phyloP scores from a whole-genome alignment of 2,329 filamentous ascomycete species.

The Xylariaceae sp. region DNA sequence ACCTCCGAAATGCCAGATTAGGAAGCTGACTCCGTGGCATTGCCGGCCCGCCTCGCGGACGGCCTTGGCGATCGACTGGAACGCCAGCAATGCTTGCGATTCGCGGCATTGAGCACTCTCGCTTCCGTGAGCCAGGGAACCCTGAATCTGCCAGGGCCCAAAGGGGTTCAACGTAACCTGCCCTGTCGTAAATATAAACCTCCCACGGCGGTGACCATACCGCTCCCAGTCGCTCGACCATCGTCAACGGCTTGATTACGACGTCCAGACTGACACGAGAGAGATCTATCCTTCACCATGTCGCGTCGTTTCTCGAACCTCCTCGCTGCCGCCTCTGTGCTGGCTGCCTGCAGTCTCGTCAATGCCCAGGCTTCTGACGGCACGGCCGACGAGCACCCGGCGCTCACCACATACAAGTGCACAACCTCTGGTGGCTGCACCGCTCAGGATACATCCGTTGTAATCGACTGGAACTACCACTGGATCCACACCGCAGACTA shows the following conservation, averaged over 20 bases:
- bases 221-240: slow-evolving; percentile 2
- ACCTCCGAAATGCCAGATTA: slow-evolving; percentile 15
- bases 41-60: slow-evolving; percentile 9
- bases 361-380: slow-evolving; percentile 16
- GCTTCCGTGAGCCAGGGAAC: no score
- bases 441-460: slow-evolving; percentile 44
- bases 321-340: slow-evolving; percentile 5
- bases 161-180: no score
- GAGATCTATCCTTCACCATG: slow-evolving; percentile 8
- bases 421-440: slow-evolving; percentile 46
- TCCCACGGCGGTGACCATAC: neutral
- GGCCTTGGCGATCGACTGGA: no score
- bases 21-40: slow-evolving; percentile 8
- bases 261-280: neutral
- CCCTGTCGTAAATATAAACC: no score
- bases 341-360: slow-evolving; percentile 13
- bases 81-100: neutral
- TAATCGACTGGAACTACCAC: slow-evolving; percentile 45
- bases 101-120: slow-evolving; percentile 2
- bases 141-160: no score
- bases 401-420: slow-evolving; percentile 48
- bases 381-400: slow-evolving; percentile 36
- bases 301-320: slow-evolving; percentile 13
- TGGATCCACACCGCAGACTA: slow-evolving; percentile 23
- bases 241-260: neutral